These are phyloP conservation scores for Suillus weaverae DNA, from an alignment of 768 basidiomycete species.

Conservation along the genomic window DNA sequence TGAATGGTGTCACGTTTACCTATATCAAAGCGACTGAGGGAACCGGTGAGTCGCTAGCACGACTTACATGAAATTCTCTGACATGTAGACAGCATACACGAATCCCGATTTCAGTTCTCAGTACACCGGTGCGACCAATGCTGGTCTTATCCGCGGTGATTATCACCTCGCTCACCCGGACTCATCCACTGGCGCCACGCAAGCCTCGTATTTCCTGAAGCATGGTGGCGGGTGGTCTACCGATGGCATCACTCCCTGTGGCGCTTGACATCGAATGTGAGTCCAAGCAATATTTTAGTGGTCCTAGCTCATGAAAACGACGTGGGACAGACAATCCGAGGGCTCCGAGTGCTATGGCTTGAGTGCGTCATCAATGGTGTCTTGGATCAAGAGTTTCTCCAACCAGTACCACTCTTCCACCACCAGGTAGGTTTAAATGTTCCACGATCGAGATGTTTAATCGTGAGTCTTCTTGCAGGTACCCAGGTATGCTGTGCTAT, in stretches of 20 bases:
- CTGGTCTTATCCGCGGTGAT: slow-evolving; percentile 35
- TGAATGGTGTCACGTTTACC: slow-evolving; percentile 49
- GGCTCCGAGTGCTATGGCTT: slow-evolving; percentile 53
- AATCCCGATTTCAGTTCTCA: slow-evolving; percentile 43
- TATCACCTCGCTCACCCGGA: slow-evolving; percentile 40
- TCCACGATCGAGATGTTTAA: not conserved
- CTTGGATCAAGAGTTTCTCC: slow-evolving; percentile 58
- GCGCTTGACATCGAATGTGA: slow-evolving; percentile 40
- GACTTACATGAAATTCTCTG: not conserved
- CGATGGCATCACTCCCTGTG: slow-evolving; percentile 40
- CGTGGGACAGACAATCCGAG: slow-evolving; percentile 43
- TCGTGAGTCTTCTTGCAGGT: not conserved
- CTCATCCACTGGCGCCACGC: slow-evolving; percentile 32
- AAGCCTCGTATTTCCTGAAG: slow-evolving; percentile 37
- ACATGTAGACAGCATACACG: slow-evolving; percentile 21
- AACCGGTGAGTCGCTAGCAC: slow-evolving; percentile 35
- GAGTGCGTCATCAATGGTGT: slow-evolving; percentile 49
- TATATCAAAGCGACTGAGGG: slow-evolving; percentile 65
- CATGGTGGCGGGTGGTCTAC: slow-evolving; percentile 38
- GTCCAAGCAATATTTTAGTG: slow-evolving; percentile 2
- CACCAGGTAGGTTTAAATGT: slow-evolving; percentile 34
- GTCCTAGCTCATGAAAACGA: not conserved
- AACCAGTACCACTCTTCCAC: slow-evolving; percentile 49
- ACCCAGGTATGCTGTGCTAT: slow-evolving; percentile 7
- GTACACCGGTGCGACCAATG: slow-evolving; percentile 34